Evolutionary conservation across 768 basidiomycete species (phyloP).

Genomic region (Tylopilus felleus): DNA sequence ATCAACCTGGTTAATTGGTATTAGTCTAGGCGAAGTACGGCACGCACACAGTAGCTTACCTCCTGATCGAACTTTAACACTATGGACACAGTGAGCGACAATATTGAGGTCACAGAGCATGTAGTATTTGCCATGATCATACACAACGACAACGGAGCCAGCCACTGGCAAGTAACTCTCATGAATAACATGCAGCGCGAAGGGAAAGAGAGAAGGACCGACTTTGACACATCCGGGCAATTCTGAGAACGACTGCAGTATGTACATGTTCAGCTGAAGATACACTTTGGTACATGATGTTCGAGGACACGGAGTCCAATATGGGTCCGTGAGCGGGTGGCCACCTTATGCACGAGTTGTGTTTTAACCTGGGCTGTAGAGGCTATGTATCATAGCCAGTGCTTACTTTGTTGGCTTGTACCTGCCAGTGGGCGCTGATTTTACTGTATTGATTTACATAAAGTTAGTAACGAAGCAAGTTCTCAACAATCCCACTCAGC

Average conservation of each 20-base stretch:
- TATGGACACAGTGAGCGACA: neutral
- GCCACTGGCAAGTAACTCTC: slow-evolving; percentile 1
- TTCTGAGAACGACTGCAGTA: neutral
- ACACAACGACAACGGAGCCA: slow-evolving; percentile 9
- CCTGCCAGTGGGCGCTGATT: neutral
- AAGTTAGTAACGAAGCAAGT: neutral
- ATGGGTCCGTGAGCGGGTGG: neutral
- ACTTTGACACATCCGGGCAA: slow-evolving; percentile 14
- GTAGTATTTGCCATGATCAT: slow-evolving; percentile 17
- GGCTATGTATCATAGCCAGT: neutral
- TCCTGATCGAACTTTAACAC: slow-evolving; percentile 17
- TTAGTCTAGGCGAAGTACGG: neutral
- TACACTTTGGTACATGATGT: neutral
- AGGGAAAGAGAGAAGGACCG: neutral
- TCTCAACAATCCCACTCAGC: neutral
- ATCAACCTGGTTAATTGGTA: slow-evolving; percentile 10
- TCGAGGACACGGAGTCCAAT: neutral
- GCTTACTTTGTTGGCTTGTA: neutral
- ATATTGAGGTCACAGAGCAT: neutral
- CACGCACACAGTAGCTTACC: neutral
- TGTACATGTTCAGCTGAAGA: neutral
- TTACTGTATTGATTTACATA: no score
- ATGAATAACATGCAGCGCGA: neutral
- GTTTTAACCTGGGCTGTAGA: neutral
- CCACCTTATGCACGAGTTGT: neutral